Conservation (phyloP, 116 monocot genomes). For the Iris pallida region DNA sequence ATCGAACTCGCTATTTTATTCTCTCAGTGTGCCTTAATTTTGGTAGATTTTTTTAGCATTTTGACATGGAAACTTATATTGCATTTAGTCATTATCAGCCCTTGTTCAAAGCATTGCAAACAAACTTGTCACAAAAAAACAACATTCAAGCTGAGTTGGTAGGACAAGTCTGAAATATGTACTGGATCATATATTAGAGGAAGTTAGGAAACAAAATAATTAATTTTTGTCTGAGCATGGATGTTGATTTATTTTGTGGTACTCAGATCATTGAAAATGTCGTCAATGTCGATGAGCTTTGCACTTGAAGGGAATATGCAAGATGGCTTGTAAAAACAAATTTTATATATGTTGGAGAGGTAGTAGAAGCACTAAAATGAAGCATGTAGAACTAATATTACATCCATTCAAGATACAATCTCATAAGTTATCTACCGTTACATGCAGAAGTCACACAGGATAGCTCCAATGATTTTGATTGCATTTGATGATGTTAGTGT, state of each 20-base stretch:
- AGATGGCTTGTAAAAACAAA: slow-evolving; percentile 55
- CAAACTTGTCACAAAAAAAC: neutral
- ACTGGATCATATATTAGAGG: neutral
- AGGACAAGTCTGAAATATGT: neutral
- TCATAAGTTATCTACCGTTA: neutral
- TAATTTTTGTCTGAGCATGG: neutral
- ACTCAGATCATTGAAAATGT: slow-evolving; percentile 74
- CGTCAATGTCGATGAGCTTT: slow-evolving; percentile 56
- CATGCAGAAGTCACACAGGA: slow-evolving; percentile 51
- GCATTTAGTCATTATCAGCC: too few relatives aligned
- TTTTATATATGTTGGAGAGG: slow-evolving; percentile 63
- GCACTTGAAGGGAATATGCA: slow-evolving; percentile 80
- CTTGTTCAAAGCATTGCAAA: too few relatives aligned
- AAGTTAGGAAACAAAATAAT: neutral
- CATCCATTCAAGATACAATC: neutral
- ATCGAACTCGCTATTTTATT: too few relatives aligned
- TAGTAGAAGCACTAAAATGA: slow-evolving; percentile 19
- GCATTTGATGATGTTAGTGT: slow-evolving; percentile 82
- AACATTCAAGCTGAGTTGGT: neutral
- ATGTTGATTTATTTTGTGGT: slow-evolving; percentile 17
- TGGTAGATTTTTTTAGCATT: too few relatives aligned
- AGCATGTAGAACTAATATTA: neutral
- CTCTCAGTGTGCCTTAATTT: too few relatives aligned
- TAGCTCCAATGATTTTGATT: slow-evolving; percentile 39
- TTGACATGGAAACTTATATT: too few relatives aligned